Evolutionary conservation across 1,139 yeast species (phyloP).

Genomic region (Pneumocystis jirovecii): DNA sequence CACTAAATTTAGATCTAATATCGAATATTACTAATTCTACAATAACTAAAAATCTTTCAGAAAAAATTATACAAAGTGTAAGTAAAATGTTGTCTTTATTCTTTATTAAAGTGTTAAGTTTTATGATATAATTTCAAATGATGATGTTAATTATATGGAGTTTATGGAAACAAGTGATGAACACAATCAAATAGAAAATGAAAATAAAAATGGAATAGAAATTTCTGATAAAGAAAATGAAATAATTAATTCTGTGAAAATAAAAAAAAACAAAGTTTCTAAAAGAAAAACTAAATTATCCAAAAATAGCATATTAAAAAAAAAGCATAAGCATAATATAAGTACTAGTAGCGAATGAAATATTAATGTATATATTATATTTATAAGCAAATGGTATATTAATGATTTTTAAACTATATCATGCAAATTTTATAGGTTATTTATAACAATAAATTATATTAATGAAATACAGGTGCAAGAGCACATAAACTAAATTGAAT

Average conservation of each 20-base stretch:
- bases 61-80: background rate
- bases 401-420: background rate
- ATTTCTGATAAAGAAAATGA: background rate
- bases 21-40: background rate
- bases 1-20: constrained; percentile 4
- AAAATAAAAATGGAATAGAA: background rate
- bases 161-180: background rate
- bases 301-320: background rate
- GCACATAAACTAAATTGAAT: constrained; percentile 27
- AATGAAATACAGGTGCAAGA: constrained; percentile 15
- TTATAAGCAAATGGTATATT: constrained; percentile 7
- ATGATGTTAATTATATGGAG: background rate
- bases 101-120: background rate
- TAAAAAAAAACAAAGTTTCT: background rate
- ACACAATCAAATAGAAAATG: background rate
- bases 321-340: background rate
- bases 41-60: background rate
- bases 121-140: background rate
- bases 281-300: background rate
- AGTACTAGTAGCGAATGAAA: constrained; percentile 8
- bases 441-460: background rate
- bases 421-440: background rate
- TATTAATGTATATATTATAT: constrained; percentile 11
- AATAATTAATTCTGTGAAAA: background rate
- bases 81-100: background rate